phyloP scores from a whole-genome alignment of 352 stramenopile genomes.

The Globisporangium camurandrum region DNA sequence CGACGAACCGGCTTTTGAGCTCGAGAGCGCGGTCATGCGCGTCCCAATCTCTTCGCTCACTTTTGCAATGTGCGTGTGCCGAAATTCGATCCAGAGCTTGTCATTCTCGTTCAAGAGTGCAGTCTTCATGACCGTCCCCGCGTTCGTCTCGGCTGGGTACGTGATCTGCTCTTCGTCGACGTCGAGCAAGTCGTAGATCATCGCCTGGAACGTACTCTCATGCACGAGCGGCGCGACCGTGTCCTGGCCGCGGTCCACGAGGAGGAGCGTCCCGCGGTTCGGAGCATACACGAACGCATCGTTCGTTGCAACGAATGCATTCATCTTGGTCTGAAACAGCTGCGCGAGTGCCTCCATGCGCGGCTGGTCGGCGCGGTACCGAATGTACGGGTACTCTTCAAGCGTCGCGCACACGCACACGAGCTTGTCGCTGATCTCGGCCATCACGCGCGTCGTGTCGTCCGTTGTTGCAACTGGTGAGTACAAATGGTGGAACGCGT shows the following conservation, averaged over 20 bases:
- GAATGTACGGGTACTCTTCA: conserved; percentile 96
- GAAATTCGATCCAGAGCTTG: conserved; percentile 94
- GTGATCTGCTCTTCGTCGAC: conserved; percentile 93
- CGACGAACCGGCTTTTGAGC: conserved; percentile 75
- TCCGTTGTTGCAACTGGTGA: conserved; percentile 43
- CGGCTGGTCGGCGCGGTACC: conserved; percentile 79
- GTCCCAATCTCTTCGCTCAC: conserved; percentile 77
- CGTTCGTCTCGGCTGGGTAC: conserved; percentile 84
- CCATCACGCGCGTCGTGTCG: conserved; percentile 30
- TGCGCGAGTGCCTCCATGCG: conserved; percentile 87
- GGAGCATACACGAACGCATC: conserved; percentile 85
- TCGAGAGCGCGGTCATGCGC: conserved; percentile 61
- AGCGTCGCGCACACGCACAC: conserved; percentile 95
- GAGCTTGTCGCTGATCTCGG: conserved; percentile 85
- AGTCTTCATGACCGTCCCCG: conserved; percentile 74
- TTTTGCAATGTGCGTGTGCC: conserved; percentile 93
- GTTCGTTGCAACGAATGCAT: conserved; percentile 91
- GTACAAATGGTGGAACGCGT: conserved; percentile 74
- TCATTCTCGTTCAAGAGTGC: conserved; percentile 97
- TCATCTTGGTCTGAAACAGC: conserved; percentile 93
- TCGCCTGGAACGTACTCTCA: conserved; percentile 96
- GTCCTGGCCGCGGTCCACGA: conserved; percentile 93
- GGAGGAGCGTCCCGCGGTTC: conserved; percentile 89
- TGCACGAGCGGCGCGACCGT: conserved; percentile 94
- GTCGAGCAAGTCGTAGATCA: conserved; percentile 94